A percentile compares a stretch with the other conserved stretches of the same genome.
Evolutionary conservation across 768 basidiomycete species (phyloP).

Genomic region (Lactarius tabidus): DNA sequence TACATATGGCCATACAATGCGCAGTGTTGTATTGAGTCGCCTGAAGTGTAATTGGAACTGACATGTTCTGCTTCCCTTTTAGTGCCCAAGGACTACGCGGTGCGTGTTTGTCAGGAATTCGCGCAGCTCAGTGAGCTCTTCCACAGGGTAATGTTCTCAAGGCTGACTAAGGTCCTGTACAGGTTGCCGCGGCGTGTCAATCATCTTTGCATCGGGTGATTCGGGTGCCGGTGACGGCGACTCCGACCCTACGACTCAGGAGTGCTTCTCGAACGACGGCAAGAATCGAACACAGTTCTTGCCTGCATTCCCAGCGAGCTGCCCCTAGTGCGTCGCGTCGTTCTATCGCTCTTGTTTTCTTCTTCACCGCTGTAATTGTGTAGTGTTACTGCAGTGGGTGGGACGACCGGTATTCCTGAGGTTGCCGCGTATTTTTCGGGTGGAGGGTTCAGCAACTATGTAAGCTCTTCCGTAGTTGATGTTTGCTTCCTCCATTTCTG

Average conservation of each 20-base stretch:
- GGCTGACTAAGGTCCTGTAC: neutral
- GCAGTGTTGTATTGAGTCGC: neutral
- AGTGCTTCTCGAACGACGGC: constrained; percentile 59
- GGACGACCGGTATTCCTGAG: constrained; percentile 57
- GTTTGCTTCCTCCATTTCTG: neutral
- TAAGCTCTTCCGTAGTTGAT: constrained; percentile 31
- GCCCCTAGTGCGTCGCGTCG: constrained; percentile 34
- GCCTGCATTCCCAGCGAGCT: constrained; percentile 55
- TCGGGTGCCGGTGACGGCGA: constrained; percentile 64
- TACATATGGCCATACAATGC: neutral
- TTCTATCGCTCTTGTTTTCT: neutral
- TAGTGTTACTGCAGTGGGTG: constrained; percentile 72
- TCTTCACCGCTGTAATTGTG: neutral
- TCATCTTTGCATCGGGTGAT: constrained; percentile 66
- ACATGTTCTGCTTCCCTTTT: neutral
- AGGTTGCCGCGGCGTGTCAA: constrained; percentile 63
- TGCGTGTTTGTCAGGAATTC: constrained; percentile 48
- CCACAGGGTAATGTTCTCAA: neutral
- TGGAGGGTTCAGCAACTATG: constrained; percentile 72
- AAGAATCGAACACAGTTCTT: constrained; percentile 49
- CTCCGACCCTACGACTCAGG: constrained; percentile 46
- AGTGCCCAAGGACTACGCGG: constrained; percentile 50
- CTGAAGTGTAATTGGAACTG: neutral
- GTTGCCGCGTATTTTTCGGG: constrained; percentile 58
- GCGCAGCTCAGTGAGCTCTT: constrained; percentile 54